Percentiles rank a stretch among this genome's conserved stretches.
phyloP scores from a whole-genome alignment of 2,329 filamentous ascomycete genomes.

The Aspergillus fructus region DNA sequence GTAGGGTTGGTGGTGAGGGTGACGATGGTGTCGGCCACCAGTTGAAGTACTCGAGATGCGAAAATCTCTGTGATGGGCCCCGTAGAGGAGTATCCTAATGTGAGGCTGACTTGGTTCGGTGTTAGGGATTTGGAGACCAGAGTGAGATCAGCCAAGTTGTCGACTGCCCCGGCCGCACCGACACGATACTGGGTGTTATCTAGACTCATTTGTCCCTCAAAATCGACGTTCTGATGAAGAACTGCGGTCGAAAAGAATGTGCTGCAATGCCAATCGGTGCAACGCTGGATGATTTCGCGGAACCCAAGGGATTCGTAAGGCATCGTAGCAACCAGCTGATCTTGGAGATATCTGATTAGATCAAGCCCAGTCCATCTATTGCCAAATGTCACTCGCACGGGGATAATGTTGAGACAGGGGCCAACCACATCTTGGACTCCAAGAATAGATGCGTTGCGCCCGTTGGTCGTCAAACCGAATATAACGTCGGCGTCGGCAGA shows the following conservation, averaged over 20 bases:
- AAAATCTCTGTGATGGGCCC: conserved; percentile 36
- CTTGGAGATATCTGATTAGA: conserved; percentile 55
- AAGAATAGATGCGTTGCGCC: conserved; percentile 57
- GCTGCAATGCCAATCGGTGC: conserved; percentile 44
- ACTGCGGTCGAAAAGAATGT: conserved; percentile 45
- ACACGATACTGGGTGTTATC: conserved; percentile 41
- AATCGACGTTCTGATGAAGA: conserved; percentile 40
- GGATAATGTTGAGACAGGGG: conserved; percentile 67
- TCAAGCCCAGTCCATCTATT: conserved; percentile 53
- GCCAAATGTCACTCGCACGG: conserved; percentile 59
- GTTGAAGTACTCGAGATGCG: conserved; percentile 37
- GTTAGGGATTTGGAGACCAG: conserved; percentile 35
- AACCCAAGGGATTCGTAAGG: conserved; percentile 57
- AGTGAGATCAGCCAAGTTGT: conserved; percentile 42
- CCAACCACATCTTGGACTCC: conserved; percentile 60
- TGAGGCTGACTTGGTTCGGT: conserved; percentile 34
- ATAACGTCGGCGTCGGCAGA: conserved; percentile 56
- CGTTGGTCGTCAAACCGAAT: conserved; percentile 66
- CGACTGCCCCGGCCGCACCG: conserved; percentile 39
- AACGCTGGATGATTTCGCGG: conserved; percentile 51
- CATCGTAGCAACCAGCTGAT: conserved; percentile 58
- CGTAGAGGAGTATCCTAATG: conserved; percentile 39
- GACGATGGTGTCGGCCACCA: conserved; percentile 40
- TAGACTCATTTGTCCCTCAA: conserved; percentile 37
- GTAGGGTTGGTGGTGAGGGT: conserved; percentile 38